Evolutionary conservation across 106 monocot species (phyloP).

Genomic region (Dendrobium catenatum): DNA sequence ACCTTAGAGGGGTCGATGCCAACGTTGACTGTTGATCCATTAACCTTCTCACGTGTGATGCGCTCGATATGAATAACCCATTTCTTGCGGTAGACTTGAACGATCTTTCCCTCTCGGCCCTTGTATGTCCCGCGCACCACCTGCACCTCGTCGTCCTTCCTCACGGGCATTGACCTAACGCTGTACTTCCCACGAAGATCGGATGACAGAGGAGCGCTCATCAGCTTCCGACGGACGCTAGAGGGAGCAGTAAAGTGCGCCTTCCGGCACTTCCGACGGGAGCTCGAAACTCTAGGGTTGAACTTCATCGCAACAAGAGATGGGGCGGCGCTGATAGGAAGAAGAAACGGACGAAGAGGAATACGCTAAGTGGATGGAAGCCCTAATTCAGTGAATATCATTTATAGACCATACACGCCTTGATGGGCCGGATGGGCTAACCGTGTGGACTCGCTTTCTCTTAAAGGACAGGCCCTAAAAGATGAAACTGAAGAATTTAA

Average conservation of each 20-base stretch:
- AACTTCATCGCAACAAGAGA: slow-evolving; percentile 26
- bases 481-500: too few species aligned
- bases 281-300: slow-evolving; percentile 46
- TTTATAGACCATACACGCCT: background rate
- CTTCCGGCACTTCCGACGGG: slow-evolving; percentile 51
- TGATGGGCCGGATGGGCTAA: too few species aligned
- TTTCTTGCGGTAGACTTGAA: slow-evolving; percentile 48
- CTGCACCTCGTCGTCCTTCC: slow-evolving; percentile 38
- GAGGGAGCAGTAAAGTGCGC: slow-evolving; percentile 59
- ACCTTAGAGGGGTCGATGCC: slow-evolving; percentile 45
- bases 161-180: slow-evolving; percentile 26
- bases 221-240: slow-evolving; percentile 35
- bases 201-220: slow-evolving; percentile 42
- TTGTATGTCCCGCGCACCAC: slow-evolving; percentile 50
- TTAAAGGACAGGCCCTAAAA: too few species aligned
- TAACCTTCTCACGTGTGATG: slow-evolving; percentile 55
- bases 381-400: background rate
- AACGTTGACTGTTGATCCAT: slow-evolving; percentile 44
- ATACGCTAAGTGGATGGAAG: background rate
- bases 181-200: slow-evolving; percentile 36
- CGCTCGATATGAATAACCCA: slow-evolving; percentile 53
- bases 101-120: slow-evolving; percentile 49
- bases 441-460: too few species aligned
- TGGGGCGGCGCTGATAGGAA: background rate
- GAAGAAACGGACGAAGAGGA: background rate